phyloP scores from a whole-genome alignment of 1,284 basidiomycete genomes.

The Pyrrhoderma lamaoense region DNA sequence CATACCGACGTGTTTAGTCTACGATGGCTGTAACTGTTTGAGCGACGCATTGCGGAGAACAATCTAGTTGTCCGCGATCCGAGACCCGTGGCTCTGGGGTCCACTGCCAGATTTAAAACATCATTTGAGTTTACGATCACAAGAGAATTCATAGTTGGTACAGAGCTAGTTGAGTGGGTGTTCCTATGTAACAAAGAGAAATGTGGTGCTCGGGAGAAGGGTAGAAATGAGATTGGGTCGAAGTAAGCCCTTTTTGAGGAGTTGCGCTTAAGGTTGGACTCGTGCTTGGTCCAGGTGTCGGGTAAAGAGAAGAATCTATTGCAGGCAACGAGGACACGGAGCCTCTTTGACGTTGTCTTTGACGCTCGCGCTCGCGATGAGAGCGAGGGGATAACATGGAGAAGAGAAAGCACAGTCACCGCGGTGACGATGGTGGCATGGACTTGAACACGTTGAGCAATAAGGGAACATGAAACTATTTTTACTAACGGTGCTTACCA shows the following conservation, averaged over 20 bases:
- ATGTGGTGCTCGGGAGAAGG: neutral
- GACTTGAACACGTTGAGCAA: too few relatives aligned
- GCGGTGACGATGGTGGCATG: too few relatives aligned
- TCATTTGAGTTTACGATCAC: neutral
- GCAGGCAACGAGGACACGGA: too few relatives aligned
- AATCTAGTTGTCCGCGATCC: slow-evolving; percentile 11
- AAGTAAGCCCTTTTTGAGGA: neutral
- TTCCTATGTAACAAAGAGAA: slow-evolving; percentile 5
- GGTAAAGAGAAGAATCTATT: too few relatives aligned
- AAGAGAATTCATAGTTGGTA: slow-evolving; percentile 4
- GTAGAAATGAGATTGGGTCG: neutral
- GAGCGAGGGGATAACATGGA: too few relatives aligned
- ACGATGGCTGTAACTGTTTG: slow-evolving; percentile 4
- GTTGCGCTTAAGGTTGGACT: too few relatives aligned
- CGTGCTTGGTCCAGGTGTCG: too few relatives aligned
- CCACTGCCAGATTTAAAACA: neutral
- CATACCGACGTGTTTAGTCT: slow-evolving; percentile 7
- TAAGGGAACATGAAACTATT: too few relatives aligned
- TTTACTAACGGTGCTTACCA: too few relatives aligned
- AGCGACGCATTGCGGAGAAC: slow-evolving; percentile 12
- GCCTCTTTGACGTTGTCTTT: too few relatives aligned
- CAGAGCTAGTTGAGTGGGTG: slow-evolving; percentile 7
- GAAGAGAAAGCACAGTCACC: too few relatives aligned
- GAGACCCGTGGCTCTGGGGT: slow-evolving; percentile 1
- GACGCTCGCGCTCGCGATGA: too few relatives aligned